Evolutionary conservation across 345 rosid species (phyloP), one percentile per base, ranked within the genome.

Genomic region (Corchorus olitorius): DNA sequence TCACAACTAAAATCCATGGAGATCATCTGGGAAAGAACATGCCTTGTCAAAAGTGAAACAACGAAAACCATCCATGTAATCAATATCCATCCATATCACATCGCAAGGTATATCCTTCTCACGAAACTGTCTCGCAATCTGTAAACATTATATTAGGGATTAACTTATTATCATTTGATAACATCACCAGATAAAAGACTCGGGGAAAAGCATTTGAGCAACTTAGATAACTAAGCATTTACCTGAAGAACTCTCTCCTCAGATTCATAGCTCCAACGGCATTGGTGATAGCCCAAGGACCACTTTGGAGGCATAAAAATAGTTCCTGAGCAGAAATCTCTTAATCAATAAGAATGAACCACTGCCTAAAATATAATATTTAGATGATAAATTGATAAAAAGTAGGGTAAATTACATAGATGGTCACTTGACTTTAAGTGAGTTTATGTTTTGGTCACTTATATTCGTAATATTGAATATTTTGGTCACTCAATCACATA

Each of bases 81-180:
- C 98, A 78, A 94, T 94, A 80, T 94, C 98, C 98, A 94, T 94
- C 98, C 98, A 94, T 83, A 94, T 83, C 73, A 86, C 97, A 75
- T 94, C 98, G 81, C 93, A 78, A 54, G 98, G 97, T 75, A 94
- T 93, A 63, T 78, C 88, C 86, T 94, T 94, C 78, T 93, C 87
- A 60, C 97, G 88, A 83, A 94, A 94, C 65, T 84, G 85, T 80
- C 79, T 88, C 19, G 91, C 87, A 35, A 94, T 78, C 97, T 94
- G 87, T 75, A 80, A 61, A 52, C 71, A 59, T 72, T 66, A 20
- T 12, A 73, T 46, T 74, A 83, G 64, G 71, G 55, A 74, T 41
- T 39, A 14, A 67, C 2, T n/a, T 63, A 15, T 75, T 17, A 34
- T 39, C 53, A 52, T 16, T 61, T 19, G 14, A 62, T 67, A 54